phyloP scores from a whole-genome alignment of 306 rosid genomes.

The Biancaea sappan region DNA sequence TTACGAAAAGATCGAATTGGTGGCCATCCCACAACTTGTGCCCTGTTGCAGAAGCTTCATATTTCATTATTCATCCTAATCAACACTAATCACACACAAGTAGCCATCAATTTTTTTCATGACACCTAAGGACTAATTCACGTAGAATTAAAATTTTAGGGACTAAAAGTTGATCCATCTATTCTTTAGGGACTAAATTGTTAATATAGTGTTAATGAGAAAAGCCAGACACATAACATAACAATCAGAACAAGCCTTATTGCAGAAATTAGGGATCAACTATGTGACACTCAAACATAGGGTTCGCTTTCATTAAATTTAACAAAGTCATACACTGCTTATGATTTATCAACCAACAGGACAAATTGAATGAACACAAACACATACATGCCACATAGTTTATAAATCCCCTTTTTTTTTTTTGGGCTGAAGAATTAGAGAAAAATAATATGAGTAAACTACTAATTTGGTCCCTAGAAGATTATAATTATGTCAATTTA shows the following conservation, averaged over 20 bases:
- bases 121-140: no score
- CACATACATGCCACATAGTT: not conserved
- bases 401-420: not conserved
- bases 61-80: constrained; percentile 14
- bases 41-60: constrained; percentile 56
- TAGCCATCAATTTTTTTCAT: not conserved
- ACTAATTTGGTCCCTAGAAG: no score
- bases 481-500: no score
- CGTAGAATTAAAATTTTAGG: no score
- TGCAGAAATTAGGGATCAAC: not conserved
- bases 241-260: not conserved
- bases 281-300: not conserved
- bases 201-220: not conserved
- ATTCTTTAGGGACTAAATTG: no score
- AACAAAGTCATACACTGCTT: not conserved
- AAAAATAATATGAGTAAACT: no score
- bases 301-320: not conserved
- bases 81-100: not conserved
- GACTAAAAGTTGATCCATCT: no score
- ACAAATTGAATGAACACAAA: not conserved
- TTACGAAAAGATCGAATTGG: constrained; percentile 93
- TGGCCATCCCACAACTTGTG: constrained; percentile 99
- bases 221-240: not conserved
- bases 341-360: not conserved
- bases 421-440: not conserved